phyloP scores from a whole-genome alignment of 2,329 filamentous ascomycete genomes.

The Didymella segeticola region DNA sequence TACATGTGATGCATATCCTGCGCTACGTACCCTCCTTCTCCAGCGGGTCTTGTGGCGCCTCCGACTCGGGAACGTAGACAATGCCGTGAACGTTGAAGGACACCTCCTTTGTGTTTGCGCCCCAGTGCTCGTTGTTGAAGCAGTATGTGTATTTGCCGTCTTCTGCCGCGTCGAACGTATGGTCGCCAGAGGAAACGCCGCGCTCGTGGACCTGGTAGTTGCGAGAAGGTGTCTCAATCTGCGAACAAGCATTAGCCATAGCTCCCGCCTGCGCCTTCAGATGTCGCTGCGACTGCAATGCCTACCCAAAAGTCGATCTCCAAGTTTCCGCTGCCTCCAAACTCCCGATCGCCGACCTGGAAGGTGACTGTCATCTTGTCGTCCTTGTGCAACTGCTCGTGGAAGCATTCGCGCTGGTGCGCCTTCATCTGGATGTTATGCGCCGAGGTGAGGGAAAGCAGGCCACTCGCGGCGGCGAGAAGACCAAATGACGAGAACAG shows the following conservation, averaged over 20 bases:
- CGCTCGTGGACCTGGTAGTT: conserved; percentile 81
- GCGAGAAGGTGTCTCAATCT: conserved; percentile 81
- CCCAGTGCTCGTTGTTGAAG: conserved; percentile 99
- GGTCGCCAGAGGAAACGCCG: conserved; percentile 86
- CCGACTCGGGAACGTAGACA: conserved; percentile 91
- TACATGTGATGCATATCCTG: rapidly evolving
- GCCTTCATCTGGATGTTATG: conserved; percentile 97
- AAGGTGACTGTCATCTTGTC: conserved; percentile 99
- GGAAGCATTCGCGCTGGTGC: conserved; percentile 96
- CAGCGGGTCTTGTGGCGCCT: conserved; percentile 83
- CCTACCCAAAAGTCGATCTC: conserved; percentile 97
- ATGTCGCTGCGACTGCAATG: too few species aligned
- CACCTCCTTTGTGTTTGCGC: conserved; percentile 94
- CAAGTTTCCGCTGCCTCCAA: conserved; percentile 90
- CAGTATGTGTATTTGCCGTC: conserved; percentile 96
- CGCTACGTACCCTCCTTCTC: conserved; percentile 78
- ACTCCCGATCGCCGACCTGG: conserved; percentile 96
- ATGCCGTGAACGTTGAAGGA: conserved; percentile 99
- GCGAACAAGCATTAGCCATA: conserved; percentile 15
- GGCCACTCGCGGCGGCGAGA: conserved; percentile 57
- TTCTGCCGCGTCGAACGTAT: conserved; percentile 82
- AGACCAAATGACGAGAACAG: conserved; percentile 46
- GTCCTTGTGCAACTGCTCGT: conserved; percentile 88
- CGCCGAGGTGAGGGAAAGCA: conserved; percentile 71
- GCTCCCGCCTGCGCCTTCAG: too few species aligned